A percentile compares a stretch with the other conserved stretches of the same genome.
phyloP scores from a whole-genome alignment of 257 asterid species.

The Petunia axillaris region DNA sequence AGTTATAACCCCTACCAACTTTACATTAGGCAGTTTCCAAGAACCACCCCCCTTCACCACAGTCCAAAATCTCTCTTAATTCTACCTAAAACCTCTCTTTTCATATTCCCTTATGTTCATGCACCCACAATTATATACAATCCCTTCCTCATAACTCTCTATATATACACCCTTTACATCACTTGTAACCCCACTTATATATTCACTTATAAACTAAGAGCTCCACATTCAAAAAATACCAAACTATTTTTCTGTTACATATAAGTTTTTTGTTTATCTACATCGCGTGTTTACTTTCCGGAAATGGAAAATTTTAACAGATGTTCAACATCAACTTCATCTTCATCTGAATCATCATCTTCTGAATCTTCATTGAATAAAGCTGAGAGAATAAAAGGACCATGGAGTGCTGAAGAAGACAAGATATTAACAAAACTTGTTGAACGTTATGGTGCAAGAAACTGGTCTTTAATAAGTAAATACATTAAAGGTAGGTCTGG shows the following conservation, averaged over 20 bases:
- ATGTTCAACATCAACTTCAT: constrained; percentile 53
- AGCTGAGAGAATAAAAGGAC: constrained; percentile 66
- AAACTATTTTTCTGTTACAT: background rate
- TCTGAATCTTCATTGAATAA: constrained; percentile 40
- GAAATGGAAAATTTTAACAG: constrained; percentile 50
- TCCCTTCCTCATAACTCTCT: constrained; percentile 21
- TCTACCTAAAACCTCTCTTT: background rate
- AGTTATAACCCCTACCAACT: constrained; percentile 54
- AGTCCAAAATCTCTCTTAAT: constrained; percentile 20
- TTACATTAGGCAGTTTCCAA: constrained; percentile 62
- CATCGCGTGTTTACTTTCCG: background rate
- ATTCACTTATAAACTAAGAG: background rate
- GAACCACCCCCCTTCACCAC: constrained; percentile 45
- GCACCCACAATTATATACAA: constrained; percentile 39
- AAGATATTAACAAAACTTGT: constrained; percentile 69
- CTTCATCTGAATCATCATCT: constrained; percentile 58
- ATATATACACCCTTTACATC: constrained; percentile 32
- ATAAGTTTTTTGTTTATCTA: background rate
- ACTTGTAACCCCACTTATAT: constrained; percentile 23
- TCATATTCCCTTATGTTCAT: constrained; percentile 44
- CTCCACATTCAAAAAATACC: background rate
- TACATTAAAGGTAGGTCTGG: constrained; percentile 83
- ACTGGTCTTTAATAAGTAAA: constrained; percentile 81
- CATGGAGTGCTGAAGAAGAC: constrained; percentile 95
- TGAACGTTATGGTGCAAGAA: constrained; percentile 68